Percentiles rank a stretch among this genome's conserved stretches.
These are phyloP conservation scores for Penicillium mononematosum DNA, from an alignment of 495 filamentous ascomycete genomes.

Conservation along the genomic window DNA sequence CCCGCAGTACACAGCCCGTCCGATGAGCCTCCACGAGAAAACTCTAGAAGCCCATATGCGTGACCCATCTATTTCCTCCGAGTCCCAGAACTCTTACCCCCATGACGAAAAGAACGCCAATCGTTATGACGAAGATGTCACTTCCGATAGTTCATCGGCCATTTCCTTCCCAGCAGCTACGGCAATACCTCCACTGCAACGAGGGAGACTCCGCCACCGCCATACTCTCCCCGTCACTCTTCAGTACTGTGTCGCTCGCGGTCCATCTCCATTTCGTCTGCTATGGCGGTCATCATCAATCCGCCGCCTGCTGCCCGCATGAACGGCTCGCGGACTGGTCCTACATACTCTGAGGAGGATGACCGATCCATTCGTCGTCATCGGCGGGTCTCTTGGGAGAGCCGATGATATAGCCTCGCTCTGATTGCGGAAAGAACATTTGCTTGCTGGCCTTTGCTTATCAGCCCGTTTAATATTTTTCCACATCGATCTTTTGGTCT, in stretches of 20 bases:
- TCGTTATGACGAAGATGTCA: slow-evolving; percentile 34
- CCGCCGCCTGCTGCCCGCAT: slow-evolving; percentile 32
- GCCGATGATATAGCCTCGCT: slow-evolving; percentile 15
- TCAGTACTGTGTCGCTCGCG: slow-evolving; percentile 33
- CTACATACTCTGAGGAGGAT: slow-evolving; percentile 28
- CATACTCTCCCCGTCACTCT: slow-evolving; percentile 40
- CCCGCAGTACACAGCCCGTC: slow-evolving; percentile 45
- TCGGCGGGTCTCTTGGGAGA: slow-evolving; percentile 38
- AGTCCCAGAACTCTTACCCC: slow-evolving; percentile 7
- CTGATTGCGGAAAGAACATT: not conserved
- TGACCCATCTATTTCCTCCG: slow-evolving; percentile 37
- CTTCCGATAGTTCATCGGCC: slow-evolving; percentile 42
- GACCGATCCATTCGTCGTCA: slow-evolving; percentile 28
- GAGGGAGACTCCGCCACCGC: slow-evolving; percentile 46
- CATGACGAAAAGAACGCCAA: slow-evolving; percentile 38
- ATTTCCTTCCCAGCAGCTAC: slow-evolving; percentile 48
- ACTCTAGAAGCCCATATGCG: slow-evolving; percentile 42
- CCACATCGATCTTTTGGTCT: not conserved
- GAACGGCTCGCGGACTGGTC: slow-evolving; percentile 25
- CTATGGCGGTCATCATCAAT: slow-evolving; percentile 24
- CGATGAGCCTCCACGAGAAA: slow-evolving; percentile 44
- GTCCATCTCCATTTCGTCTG: slow-evolving; percentile 38
- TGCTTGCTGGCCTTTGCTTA: not conserved
- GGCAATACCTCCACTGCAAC: slow-evolving; percentile 51
- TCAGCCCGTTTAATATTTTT: not conserved